A percentile compares a stretch with the other conserved stretches of the same genome.
These are phyloP conservation scores for Fusarium beomiforme DNA, from an alignment of 2,329 filamentous ascomycete species.

Conservation along the genomic window DNA sequence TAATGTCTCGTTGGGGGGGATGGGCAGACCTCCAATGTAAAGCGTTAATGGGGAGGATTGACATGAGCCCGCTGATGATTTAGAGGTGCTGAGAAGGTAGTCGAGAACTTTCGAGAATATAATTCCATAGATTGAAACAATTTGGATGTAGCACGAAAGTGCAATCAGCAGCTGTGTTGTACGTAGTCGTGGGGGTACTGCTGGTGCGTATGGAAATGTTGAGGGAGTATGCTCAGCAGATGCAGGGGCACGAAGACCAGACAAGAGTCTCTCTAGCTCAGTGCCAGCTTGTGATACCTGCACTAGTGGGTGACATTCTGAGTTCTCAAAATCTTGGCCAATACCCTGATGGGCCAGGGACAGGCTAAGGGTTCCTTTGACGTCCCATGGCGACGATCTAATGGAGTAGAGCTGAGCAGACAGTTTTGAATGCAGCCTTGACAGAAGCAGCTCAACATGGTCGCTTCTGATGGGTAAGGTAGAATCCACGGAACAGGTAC, in stretches of 20 bases:
- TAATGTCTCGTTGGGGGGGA: neutral
- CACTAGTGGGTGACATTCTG: slow-evolving; percentile 1
- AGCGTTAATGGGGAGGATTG: neutral
- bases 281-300: slow-evolving; percentile 2
- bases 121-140: slow-evolving; percentile 12
- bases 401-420: slow-evolving; percentile 2
- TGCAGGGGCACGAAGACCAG: neutral
- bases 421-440: neutral
- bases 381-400: neutral
- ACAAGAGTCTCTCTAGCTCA: slow-evolving; percentile 1
- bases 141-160: slow-evolving; percentile 10
- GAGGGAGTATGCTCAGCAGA: neutral
- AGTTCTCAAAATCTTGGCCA: neutral
- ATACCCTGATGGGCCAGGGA: slow-evolving; percentile 53
- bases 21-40: neutral
- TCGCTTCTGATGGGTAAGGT: neutral
- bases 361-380: slow-evolving; percentile 64
- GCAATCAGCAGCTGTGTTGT: slow-evolving; percentile 7
- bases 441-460: neutral
- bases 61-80: neutral
- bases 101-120: slow-evolving; percentile 7
- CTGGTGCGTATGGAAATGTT: neutral
- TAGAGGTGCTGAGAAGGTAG: neutral
- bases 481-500: neutral
- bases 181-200: neutral